A percentile compares a stretch with the other conserved stretches of the same genome.
Evolutionary conservation across 257 asterid genomes (phyloP).

Genomic region (Penstemon eatonii): DNA sequence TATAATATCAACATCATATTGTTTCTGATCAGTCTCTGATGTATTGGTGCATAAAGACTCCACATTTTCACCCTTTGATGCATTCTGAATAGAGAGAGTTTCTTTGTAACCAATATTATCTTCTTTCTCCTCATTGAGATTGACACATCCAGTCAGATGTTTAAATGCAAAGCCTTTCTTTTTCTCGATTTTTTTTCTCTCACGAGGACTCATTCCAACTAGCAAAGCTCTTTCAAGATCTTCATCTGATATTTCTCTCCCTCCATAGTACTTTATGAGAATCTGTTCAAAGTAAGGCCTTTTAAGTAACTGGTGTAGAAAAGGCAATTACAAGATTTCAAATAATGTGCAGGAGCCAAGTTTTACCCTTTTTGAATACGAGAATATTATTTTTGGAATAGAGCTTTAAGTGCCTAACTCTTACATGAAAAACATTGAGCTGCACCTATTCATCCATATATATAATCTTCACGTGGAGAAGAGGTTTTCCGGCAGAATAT

Average conservation of each 20-base stretch:
- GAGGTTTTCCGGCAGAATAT: background rate
- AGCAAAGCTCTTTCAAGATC: constrained; percentile 85
- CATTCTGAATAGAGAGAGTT: constrained; percentile 27
- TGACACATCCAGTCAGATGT: constrained; percentile 30
- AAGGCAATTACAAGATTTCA: background rate
- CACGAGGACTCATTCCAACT: constrained; percentile 88
- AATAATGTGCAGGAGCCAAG: constrained; percentile 3
- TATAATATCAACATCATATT: constrained; percentile 31
- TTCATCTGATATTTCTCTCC: constrained; percentile 72
- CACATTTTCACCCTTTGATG: constrained; percentile 22
- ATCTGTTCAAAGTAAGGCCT: constrained; percentile 44
- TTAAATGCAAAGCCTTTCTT: constrained; percentile 51
- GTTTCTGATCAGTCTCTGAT: constrained; percentile 37
- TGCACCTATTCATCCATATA: background rate
- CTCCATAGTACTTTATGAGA: constrained; percentile 79
- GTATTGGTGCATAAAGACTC: constrained; percentile 23
- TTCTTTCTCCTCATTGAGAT: constrained; percentile 24
- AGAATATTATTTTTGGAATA: background rate
- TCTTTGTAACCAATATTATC: constrained; percentile 3
- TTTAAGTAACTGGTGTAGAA: constrained; percentile 12
- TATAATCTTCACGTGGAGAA: background rate
- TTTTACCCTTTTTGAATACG: background rate
- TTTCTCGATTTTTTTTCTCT: constrained; percentile 72
- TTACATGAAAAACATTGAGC: background rate
- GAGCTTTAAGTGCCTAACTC: background rate